A percentile compares a stretch with the other conserved stretches of the same genome.
These are phyloP conservation scores for Wickerhamiella sorbophila DNA, from an alignment of 805 yeast genomes.

Conservation along the genomic window DNA sequence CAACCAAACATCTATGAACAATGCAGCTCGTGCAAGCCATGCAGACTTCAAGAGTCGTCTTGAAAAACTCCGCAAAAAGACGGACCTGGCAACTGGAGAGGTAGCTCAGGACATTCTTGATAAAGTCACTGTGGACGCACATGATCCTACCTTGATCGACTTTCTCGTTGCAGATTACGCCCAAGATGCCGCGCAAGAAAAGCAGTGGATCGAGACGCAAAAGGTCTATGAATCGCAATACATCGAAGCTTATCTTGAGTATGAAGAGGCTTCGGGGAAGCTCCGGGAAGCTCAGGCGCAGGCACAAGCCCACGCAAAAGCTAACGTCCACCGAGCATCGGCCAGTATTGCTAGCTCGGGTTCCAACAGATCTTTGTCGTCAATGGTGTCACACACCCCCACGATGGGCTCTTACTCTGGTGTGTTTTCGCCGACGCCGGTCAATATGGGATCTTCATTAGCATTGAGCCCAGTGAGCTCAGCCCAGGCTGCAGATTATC, in stretches of 20 bases:
- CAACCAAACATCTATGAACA: not conserved
- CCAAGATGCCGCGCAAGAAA: conserved; percentile 21
- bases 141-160: conserved; percentile 11
- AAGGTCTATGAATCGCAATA: conserved; percentile 24
- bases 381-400: not conserved
- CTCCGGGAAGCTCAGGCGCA: conserved; percentile 12
- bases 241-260: conserved; percentile 22
- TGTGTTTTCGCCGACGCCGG: not conserved
- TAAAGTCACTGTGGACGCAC: conserved; percentile 10
- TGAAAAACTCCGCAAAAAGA: conserved; percentile 8
- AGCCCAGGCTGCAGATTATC: not conserved
- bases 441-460: not conserved
- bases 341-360: not conserved
- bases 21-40: conserved; percentile 4
- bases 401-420: not conserved
- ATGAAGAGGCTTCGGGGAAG: conserved; percentile 20
- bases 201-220: conserved; percentile 23
- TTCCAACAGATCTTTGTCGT: not conserved
- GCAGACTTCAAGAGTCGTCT: conserved; percentile 9
- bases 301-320: conserved; percentile 12
- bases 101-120: conserved; percentile 6
- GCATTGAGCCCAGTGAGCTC: not conserved
- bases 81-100: conserved; percentile 14
- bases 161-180: conserved; percentile 16
- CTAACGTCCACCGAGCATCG: not conserved